Evolutionary conservation across 257 asterid genomes (phyloP).

Genomic region (Solanum neorickii): DNA sequence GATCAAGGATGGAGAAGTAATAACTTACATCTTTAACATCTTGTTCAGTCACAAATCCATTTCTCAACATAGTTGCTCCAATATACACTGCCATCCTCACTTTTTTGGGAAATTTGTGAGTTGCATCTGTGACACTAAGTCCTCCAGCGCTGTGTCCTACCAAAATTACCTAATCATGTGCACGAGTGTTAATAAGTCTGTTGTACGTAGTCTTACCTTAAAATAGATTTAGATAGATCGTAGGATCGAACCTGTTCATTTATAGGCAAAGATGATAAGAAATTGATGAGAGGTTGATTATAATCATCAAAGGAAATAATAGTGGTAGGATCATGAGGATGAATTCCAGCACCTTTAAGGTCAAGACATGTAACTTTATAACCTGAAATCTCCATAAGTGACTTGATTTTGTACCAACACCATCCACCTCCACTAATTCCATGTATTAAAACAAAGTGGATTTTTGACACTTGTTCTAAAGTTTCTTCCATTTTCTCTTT

Average conservation of each 20-base stretch:
- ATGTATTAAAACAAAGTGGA: constrained; percentile 58
- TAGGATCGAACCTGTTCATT: constrained; percentile 23
- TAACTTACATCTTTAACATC: constrained; percentile 39
- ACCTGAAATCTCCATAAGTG: constrained; percentile 46
- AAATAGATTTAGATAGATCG: neutral
- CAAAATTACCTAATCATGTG: constrained; percentile 36
- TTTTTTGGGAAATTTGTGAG: constrained; percentile 39
- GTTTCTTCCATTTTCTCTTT: neutral
- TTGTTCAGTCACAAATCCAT: constrained; percentile 30
- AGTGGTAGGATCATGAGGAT: constrained; percentile 35
- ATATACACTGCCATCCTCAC: constrained; percentile 46
- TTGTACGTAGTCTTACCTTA: neutral
- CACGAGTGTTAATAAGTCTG: neutral
- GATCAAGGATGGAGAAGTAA: neutral
- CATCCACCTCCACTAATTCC: constrained; percentile 57
- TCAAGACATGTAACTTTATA: constrained; percentile 55
- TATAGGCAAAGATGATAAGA: constrained; percentile 27
- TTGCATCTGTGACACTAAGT: constrained; percentile 42
- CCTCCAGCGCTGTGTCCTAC: constrained; percentile 87
- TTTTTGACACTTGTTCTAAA: neutral
- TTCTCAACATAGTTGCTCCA: constrained; percentile 58
- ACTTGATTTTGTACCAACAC: constrained; percentile 61
- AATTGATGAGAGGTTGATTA: constrained; percentile 47
- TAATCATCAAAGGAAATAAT: constrained; percentile 36
- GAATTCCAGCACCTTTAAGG: constrained; percentile 44